Conservation (phyloP, 495 filamentous ascomycete species). For the Neurospora sp. region DNA sequence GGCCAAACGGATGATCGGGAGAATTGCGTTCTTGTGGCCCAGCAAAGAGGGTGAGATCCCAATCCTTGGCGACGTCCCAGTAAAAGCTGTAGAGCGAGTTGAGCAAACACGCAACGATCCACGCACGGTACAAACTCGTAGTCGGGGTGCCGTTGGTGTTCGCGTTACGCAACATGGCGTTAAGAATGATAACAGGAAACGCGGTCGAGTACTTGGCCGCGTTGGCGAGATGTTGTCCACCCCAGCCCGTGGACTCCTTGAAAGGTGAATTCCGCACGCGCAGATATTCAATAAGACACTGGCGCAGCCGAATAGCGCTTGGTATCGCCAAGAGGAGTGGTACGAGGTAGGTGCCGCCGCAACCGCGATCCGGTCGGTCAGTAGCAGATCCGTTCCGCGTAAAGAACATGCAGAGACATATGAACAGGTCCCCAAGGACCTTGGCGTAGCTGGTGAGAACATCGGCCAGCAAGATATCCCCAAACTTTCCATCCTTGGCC, state of each 20-base stretch:
- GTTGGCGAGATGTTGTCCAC: constrained; percentile 82
- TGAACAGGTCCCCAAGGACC: constrained; percentile 80
- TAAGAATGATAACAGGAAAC: constrained; percentile 81
- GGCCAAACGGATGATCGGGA: constrained; percentile 61
- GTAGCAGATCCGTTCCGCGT: constrained; percentile 56
- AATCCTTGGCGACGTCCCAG: constrained; percentile 95
- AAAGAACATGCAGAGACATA: constrained; percentile 86
- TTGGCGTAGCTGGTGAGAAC: constrained; percentile 90
- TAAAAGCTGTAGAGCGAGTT: constrained; percentile 93
- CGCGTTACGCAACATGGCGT: constrained; percentile 58
- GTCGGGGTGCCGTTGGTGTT: constrained; percentile 10
- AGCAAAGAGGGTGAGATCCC: constrained; percentile 82
- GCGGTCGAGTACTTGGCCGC: constrained; percentile 85
- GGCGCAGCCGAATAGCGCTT: constrained; percentile 74
- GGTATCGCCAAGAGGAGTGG: constrained; percentile 75
- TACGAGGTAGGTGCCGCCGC: constrained; percentile 64
- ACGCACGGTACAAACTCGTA: constrained; percentile 35
- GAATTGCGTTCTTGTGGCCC: constrained; percentile 34
- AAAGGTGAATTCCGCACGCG: constrained; percentile 53
- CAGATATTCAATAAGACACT: constrained; percentile 81
- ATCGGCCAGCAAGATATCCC: constrained; percentile 90
- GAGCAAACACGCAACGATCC: constrained; percentile 52
- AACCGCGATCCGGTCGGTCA: constrained; percentile 66
- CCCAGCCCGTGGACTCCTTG: constrained; percentile 44
- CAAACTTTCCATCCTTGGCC: constrained; percentile 76